Evolutionary conservation across 1,139 yeast species (phyloP).

Genomic region (Yamadazyma friedrichii): DNA sequence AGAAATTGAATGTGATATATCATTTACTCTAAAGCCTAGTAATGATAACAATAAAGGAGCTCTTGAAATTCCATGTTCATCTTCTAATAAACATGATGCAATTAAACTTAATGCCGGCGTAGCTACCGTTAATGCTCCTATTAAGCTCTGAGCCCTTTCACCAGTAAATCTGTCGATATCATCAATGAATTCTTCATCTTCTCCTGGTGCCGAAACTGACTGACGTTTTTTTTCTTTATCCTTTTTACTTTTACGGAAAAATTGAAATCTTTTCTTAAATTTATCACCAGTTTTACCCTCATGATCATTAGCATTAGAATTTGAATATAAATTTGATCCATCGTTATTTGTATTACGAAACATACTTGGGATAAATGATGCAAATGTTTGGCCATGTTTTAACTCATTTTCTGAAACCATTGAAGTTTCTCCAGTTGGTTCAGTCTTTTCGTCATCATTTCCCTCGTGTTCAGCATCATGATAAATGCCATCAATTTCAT

Average conservation of each 20-base stretch:
- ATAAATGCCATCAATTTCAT: background rate
- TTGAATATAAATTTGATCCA: conserved; percentile 1
- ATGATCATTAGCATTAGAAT: background rate
- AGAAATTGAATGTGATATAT: conserved; percentile 39
- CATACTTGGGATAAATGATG: conserved; percentile 16
- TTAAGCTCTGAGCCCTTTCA: conserved; percentile 60
- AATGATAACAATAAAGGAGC: conserved; percentile 81
- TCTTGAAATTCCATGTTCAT: conserved; percentile 73
- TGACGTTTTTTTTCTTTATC: conserved; percentile 23
- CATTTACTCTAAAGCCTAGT: conserved; percentile 64
- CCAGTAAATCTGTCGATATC: conserved; percentile 33
- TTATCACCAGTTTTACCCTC: background rate
- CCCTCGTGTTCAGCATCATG: conserved; percentile 6
- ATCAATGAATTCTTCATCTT: conserved; percentile 19
- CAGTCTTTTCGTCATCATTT: background rate
- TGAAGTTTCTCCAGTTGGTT: background rate
- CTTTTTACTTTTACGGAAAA: conserved; percentile 24
- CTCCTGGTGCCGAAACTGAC: conserved; percentile 16
- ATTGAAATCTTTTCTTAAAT: conserved; percentile 21
- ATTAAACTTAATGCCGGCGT: conserved; percentile 76
- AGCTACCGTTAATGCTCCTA: conserved; percentile 68
- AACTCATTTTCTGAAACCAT: background rate
- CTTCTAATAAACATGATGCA: conserved; percentile 73
- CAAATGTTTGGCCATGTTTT: conserved; percentile 10
- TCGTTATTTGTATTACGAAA: conserved; percentile 9